Conservation (phyloP, 768 basidiomycete species). For the Macrolepiota fuliginosa region DNA sequence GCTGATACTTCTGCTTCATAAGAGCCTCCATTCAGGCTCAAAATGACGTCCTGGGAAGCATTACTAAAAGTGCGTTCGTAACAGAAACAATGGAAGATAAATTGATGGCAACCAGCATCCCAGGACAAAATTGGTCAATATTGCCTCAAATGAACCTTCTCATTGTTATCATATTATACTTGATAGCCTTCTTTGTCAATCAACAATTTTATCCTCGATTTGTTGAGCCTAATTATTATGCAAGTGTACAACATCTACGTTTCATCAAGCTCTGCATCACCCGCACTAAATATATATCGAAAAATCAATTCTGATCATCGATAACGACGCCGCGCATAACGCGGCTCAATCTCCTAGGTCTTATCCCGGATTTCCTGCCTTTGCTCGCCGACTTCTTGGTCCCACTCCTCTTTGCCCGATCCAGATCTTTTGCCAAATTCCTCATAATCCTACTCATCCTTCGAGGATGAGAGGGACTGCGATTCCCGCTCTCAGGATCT, state of each 20-base stretch:
- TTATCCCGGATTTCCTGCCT: background rate
- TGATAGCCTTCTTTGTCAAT: too few species aligned
- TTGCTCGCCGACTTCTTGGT: background rate
- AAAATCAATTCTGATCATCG: background rate
- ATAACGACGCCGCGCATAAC: background rate
- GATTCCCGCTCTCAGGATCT: background rate
- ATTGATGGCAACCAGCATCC: too few species aligned
- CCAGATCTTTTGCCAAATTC: background rate
- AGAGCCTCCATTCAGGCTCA: too few species aligned
- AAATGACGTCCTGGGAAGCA: too few species aligned
- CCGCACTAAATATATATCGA: background rate
- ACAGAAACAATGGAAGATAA: too few species aligned
- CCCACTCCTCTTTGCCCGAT: background rate
- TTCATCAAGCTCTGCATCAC: constrained; percentile 5
- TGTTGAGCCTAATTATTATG: background rate
- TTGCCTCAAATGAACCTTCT: too few species aligned
- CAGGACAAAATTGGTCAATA: too few species aligned
- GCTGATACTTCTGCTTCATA: too few species aligned
- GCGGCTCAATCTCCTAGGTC: background rate
- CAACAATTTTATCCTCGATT: too few species aligned
- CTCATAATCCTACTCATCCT: background rate
- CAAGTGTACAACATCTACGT: background rate
- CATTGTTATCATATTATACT: too few species aligned
- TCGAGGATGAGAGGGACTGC: background rate
- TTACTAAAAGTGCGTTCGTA: too few species aligned